Percentiles rank a stretch among this genome's conserved stretches.
Conservation (phyloP, 352 stramenopile genomes). For the Pythium aristosporum region DNA sequence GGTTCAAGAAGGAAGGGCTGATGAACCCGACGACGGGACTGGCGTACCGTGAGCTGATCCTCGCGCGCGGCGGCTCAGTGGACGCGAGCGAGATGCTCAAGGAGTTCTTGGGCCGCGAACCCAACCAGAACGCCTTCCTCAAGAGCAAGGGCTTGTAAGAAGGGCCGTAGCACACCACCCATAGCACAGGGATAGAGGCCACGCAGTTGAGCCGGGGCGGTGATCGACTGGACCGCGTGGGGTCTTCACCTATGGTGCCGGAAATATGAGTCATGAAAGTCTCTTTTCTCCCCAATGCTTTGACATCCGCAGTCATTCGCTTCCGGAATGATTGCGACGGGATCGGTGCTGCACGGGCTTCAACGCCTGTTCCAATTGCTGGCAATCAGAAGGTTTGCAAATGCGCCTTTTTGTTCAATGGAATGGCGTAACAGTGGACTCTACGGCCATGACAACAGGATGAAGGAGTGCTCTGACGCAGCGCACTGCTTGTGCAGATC, state of each 20-base stretch:
- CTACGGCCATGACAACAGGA: too few species aligned
- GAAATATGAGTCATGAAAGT: too few species aligned
- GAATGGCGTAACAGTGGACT: too few species aligned
- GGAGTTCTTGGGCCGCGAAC: slow-evolving; percentile 77
- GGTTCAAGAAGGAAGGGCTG: slow-evolving; percentile 83
- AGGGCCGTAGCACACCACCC: too few species aligned
- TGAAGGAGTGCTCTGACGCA: too few species aligned
- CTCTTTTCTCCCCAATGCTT: too few species aligned
- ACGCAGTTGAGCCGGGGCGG: background rate
- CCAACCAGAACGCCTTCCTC: slow-evolving; percentile 82
- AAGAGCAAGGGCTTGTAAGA: slow-evolving; percentile 67
- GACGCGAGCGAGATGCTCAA: slow-evolving; percentile 79
- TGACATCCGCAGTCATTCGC: background rate
- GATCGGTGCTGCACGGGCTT: background rate
- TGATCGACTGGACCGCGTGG: too few species aligned
- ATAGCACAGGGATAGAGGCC: background rate
- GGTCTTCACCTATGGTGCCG: too few species aligned
- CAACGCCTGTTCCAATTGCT: too few species aligned
- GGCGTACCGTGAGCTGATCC: slow-evolving; percentile 84
- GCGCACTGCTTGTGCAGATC: too few species aligned
- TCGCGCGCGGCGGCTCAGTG: slow-evolving; percentile 78
- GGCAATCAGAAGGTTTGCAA: too few species aligned
- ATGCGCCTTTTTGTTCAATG: too few species aligned
- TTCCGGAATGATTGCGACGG: background rate
- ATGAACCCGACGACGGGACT: slow-evolving; percentile 82